Percentiles rank a stretch among this genome's conserved stretches.
phyloP scores from a whole-genome alignment of 192 early-diverging fungal species.

The Ramicandelaber brevisporus region DNA sequence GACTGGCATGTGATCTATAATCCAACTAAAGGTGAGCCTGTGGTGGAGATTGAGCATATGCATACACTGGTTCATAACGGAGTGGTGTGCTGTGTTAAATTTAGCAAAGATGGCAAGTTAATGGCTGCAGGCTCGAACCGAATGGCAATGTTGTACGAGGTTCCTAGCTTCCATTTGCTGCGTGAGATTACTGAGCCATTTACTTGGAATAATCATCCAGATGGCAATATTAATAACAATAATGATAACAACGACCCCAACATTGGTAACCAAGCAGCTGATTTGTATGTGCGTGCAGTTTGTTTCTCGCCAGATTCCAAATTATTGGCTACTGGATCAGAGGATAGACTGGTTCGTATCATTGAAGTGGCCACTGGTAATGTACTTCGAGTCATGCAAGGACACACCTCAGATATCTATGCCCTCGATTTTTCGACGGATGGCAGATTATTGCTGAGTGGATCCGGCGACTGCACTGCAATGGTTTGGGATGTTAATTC shows the following conservation, averaged over 20 bases:
- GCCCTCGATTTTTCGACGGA: conserved; percentile 80
- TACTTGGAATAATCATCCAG: too few relatives aligned
- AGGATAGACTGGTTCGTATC: conserved; percentile 81
- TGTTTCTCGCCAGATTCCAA: conserved; percentile 85
- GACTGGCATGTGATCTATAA: too few relatives aligned
- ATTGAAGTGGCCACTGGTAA: conserved; percentile 37
- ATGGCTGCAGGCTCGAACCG: conserved; percentile 90
- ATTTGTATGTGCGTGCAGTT: conserved; percentile 89
- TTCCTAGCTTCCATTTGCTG: too few relatives aligned
- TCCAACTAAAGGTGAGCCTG: too few relatives aligned
- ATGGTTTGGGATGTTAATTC: conserved; percentile 70
- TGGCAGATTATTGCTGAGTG: conserved; percentile 70
- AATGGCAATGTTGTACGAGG: conserved; percentile 64
- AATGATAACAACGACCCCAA: conserved; percentile 46
- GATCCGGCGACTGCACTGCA: conserved; percentile 60
- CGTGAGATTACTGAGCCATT: too few relatives aligned
- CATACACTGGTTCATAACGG: conserved; percentile 34
- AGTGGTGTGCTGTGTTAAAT: conserved; percentile 94
- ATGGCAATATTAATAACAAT: conserved; percentile 58
- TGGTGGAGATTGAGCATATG: too few relatives aligned
- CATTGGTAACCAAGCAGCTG: too few relatives aligned
- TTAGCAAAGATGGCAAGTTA: conserved; percentile 73
- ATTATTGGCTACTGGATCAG: conserved; percentile 80
- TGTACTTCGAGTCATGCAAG: conserved; percentile 39
- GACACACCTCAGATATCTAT: conserved; percentile 95